These are phyloP conservation scores for Emmonsiellopsis sp. DNA, from an alignment of 2,329 filamentous ascomycete species.

Conservation along the genomic window DNA sequence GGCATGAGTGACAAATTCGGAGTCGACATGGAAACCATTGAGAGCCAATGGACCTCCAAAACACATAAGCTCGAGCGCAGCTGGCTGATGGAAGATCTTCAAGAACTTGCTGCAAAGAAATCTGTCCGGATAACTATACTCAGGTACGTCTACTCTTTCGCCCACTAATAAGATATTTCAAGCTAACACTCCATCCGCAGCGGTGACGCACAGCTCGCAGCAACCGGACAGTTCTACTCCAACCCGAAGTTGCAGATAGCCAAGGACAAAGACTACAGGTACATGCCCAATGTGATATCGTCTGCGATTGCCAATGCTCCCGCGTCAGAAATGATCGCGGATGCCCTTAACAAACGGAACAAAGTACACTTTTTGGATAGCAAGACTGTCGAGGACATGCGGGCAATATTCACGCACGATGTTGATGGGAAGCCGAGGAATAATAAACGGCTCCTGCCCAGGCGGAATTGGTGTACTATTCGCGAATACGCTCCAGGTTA, in stretches of 20 bases:
- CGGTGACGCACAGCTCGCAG: constrained; percentile 88
- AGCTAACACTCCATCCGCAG: constrained; percentile 35
- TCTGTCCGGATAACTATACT: constrained; percentile 86
- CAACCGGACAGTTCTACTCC: constrained; percentile 89
- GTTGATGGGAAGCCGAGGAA: constrained; percentile 84
- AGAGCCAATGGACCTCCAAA: constrained; percentile 96
- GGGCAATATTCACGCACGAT: constrained; percentile 81
- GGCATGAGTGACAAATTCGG: constrained; percentile 80
- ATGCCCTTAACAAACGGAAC: constrained; percentile 89
- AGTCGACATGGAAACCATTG: constrained; percentile 81
- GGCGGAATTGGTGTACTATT: constrained; percentile 94
- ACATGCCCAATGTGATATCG: constrained; percentile 93
- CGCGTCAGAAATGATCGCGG: constrained; percentile 76
- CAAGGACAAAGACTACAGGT: constrained; percentile 87
- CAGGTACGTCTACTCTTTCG: constrained; percentile 39
- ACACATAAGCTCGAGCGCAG: constrained; percentile 87
- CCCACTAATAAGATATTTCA: constrained; percentile 8
- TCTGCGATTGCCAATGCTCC: constrained; percentile 92
- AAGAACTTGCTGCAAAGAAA: constrained; percentile 87
- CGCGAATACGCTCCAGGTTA: constrained; percentile 68
- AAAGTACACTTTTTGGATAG: constrained; percentile 57
- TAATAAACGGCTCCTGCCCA: constrained; percentile 79
- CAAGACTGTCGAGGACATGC: constrained; percentile 90
- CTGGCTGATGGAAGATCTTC: constrained; percentile 79
- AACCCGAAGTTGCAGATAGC: constrained; percentile 72